Evolutionary conservation across 1,139 yeast genomes (phyloP), one percentile per base, ranked within the genome.

Genomic region (Wickerhamomyces sp.): DNA sequence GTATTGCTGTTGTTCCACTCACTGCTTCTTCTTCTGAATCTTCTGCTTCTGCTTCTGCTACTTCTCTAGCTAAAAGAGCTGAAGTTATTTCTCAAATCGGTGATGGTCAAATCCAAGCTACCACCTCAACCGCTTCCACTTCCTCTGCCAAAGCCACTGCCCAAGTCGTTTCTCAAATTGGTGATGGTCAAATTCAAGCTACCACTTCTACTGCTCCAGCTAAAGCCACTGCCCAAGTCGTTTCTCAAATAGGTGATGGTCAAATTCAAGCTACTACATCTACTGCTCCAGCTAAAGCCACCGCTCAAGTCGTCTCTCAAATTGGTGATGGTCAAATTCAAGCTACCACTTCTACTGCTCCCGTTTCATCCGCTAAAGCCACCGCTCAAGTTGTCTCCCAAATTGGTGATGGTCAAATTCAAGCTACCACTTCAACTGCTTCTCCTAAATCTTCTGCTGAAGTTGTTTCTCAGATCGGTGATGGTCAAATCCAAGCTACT

Each of bases 311-410:
- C 25, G 64, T 64, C 30, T 55, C 68, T 18, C 81, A 77, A 62
- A 73, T 75, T 40, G 64, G 67, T 42, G 82, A 76, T 47, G 82
- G 83, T 46, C 83, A 77, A 62, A 61, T 75, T 42, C 84, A 76
- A 59, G 76, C 70, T 41, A 64, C 72, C 42, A 38, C 42, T 13
- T 17, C 39, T 16, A 25, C 34, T 15, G 30, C n/a, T n/a, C n/a
- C n/a, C n/a, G n/a, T n/a, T n/a, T n/a, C 16, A 17, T 19, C 30
- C 18, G 16, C 41, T 22, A 35, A 31, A 23, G 24, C 38, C 10
- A 35, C 44, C n/a, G 37, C 41, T 29, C 32, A 34, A 29, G 68
- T 62, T 24, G 65, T 65, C 28, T 56, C 68, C 18, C 82, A 77
- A 61, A 73, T 76, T 41, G 65, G 67, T 43, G 84, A 78, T 47